Conservation (phyloP, 148 eudicot genomes). For the Camellia sinensis region DNA sequence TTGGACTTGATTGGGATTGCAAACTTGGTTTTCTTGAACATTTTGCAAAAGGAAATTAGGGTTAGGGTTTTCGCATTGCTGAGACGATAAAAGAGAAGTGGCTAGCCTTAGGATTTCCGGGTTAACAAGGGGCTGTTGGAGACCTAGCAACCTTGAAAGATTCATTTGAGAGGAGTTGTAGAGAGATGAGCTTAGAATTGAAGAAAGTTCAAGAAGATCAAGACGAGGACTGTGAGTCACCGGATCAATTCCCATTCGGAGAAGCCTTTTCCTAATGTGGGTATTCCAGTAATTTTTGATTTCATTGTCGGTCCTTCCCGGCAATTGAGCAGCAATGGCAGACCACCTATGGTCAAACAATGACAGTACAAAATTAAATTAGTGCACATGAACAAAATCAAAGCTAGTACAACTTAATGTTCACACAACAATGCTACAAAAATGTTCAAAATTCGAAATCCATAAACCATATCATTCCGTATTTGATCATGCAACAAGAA, state of each 20-base stretch:
- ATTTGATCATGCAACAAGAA: no score
- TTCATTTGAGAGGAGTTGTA: conserved; percentile 52
- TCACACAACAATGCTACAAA: no score
- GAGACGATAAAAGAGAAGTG: conserved; percentile 53
- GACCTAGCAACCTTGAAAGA: conserved; percentile 54
- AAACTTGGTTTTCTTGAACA: conserved; percentile 29
- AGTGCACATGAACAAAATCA: no score
- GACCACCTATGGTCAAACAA: conserved; percentile 71
- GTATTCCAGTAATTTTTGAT: conserved; percentile 98
- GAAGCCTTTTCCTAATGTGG: conserved; percentile 73
- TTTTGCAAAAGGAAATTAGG: conserved; percentile 31
- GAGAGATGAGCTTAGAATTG: conserved; percentile 47
- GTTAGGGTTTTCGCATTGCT: conserved; percentile 38
- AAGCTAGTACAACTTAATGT: no score
- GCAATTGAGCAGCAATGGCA: conserved; percentile 84
- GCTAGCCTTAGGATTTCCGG: conserved; percentile 67
- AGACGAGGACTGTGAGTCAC: conserved; percentile 93
- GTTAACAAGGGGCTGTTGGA: conserved; percentile 56
- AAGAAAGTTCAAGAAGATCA: conserved; percentile 72
- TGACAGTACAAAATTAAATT: conserved; percentile 17
- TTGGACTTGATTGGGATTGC: conserved; percentile 28
- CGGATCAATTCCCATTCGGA: conserved; percentile 93
- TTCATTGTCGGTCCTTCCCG: conserved; percentile 93
- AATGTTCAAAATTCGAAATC: not conserved
- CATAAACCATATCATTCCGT: no score